Percentiles rank a stretch among this genome's conserved stretches.
These are phyloP conservation scores for Marchantia polymorpha DNA, from an alignment of 225 moss, liverwort and hornwort genomes.

Conservation along the genomic window DNA sequence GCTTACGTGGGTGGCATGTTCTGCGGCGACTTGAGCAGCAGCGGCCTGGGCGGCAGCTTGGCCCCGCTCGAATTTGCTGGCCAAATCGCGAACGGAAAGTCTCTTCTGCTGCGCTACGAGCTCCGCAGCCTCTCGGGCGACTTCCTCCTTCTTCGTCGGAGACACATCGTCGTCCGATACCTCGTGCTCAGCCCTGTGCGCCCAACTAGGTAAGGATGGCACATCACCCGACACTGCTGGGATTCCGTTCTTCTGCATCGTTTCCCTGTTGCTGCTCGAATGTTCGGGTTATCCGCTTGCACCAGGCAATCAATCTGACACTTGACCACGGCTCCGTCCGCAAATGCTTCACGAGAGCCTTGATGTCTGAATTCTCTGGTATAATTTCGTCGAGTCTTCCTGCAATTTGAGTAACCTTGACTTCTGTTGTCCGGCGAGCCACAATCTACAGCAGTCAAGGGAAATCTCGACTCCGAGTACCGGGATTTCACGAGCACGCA, in stretches of 20 bases:
- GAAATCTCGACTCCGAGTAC: not conserved
- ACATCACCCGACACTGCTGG: slow-evolving; percentile 16
- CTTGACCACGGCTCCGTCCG: not conserved
- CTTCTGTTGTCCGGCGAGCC: not conserved
- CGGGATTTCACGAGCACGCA: not conserved
- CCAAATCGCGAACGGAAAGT: slow-evolving; percentile 73
- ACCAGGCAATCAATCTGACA: not conserved
- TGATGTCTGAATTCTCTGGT: not conserved
- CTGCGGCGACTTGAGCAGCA: slow-evolving; percentile 48
- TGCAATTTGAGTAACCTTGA: not conserved
- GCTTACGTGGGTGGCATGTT: slow-evolving; percentile 42
- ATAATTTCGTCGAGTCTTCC: not conserved
- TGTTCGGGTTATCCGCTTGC: not conserved
- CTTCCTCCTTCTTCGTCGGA: slow-evolving; percentile 17
- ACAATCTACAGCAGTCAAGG: not conserved
- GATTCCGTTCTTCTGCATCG: slow-evolving; percentile 17
- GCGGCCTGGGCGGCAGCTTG: slow-evolving; percentile 60
- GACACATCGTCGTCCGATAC: slow-evolving; percentile 20
- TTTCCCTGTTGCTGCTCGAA: not conserved
- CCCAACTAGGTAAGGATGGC: slow-evolving; percentile 19
- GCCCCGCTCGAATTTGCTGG: slow-evolving; percentile 70
- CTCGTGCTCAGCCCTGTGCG: slow-evolving; percentile 9
- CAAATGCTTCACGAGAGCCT: not conserved
- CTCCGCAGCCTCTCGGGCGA: slow-evolving; percentile 58
- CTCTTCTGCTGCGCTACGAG: slow-evolving; percentile 58